These are phyloP conservation scores for Globisporangium irregulare DNA, from an alignment of 352 stramenopile genomes.

Conservation along the genomic window DNA sequence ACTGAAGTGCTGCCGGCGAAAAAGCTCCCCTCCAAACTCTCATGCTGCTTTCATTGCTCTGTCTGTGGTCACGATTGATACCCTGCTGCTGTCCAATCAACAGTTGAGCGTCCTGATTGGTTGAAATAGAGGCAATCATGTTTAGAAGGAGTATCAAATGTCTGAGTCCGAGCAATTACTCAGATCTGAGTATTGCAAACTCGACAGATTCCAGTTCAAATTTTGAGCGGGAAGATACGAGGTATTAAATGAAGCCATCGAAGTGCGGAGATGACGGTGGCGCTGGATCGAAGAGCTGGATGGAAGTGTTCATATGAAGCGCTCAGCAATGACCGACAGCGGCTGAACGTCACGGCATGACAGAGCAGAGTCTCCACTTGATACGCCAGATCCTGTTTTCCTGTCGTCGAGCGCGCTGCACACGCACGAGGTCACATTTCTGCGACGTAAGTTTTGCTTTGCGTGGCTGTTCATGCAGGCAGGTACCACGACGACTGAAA, in stretches of 20 bases:
- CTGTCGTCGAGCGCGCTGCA: too few species aligned
- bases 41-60: neutral
- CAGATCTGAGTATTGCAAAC: neutral
- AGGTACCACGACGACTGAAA: too few species aligned
- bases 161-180: neutral
- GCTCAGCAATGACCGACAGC: too few species aligned
- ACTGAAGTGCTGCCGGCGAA: conserved; percentile 11
- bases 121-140: neutral
- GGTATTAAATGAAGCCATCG: too few species aligned
- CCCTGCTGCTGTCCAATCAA: conserved; percentile 15
- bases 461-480: neutral
- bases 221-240: neutral
- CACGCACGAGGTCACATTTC: too few species aligned
- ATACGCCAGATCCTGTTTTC: too few species aligned
- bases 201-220: neutral
- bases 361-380: too few species aligned
- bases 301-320: too few species aligned
- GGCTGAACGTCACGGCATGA: too few species aligned
- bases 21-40: neutral
- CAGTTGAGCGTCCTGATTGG: neutral
- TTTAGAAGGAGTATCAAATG: too few species aligned
- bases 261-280: too few species aligned
- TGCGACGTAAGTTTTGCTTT: neutral
- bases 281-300: too few species aligned
- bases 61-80: neutral